Evolutionary conservation across 306 rosid species (phyloP).

Genomic region (apple (Malus domestica)): ASM211411v1 NC_041798.1:27441501-27442000

Average conservation of each 20-base stretch:
- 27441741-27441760: not conserved
- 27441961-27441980: not conserved
- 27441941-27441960: not conserved
- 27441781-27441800: not conserved
- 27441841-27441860: not conserved
- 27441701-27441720: too few species aligned
- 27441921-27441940: not conserved
- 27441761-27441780: not conserved
- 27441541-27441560: not conserved
- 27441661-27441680: not conserved
- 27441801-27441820: not conserved
- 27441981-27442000: not conserved
- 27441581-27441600: not conserved
- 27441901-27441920: not conserved
- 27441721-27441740: not conserved
- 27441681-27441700: not conserved
- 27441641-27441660: not conserved
- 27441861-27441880: not conserved
- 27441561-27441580: not conserved
- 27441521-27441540: not conserved
- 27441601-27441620: not conserved
- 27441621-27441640: not conserved
- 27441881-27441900: not conserved
- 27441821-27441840: not conserved
- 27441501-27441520: not conserved